Evolutionary conservation across 352 stramenopile species (phyloP).

Genomic region (Globisporangium recalcitrans): DNA sequence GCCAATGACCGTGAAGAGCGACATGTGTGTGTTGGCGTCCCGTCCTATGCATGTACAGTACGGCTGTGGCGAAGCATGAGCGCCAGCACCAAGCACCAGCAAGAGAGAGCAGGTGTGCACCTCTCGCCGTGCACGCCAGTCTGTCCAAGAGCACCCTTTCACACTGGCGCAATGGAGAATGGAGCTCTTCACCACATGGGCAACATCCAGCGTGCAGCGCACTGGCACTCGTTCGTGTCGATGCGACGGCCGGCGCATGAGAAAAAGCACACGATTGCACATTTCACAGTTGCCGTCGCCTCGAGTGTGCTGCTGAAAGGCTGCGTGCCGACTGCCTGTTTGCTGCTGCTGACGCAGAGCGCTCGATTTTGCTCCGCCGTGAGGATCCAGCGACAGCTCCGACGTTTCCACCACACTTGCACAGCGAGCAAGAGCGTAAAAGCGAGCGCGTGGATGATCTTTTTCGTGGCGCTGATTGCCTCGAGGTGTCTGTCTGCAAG

Average conservation of each 20-base stretch:
- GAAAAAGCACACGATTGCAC: slow-evolving; percentile 1
- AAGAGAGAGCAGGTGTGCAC: background rate
- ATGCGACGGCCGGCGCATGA: background rate
- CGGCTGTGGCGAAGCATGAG: background rate
- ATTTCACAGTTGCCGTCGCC: background rate
- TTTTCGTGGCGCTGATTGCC: background rate
- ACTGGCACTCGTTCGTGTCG: background rate
- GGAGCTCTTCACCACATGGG: no score
- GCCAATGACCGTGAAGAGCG: no score
- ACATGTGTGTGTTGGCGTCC: background rate
- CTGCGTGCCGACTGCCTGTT: no score
- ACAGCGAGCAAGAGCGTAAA: background rate
- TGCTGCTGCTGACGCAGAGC: background rate
- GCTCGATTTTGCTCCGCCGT: background rate
- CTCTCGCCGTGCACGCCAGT: no score
- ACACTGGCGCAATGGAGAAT: no score
- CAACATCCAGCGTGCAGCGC: no score
- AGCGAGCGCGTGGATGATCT: background rate
- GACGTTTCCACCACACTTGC: background rate
- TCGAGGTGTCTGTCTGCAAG: background rate
- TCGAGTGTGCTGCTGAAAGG: background rate
- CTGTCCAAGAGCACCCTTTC: no score
- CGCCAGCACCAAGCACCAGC: background rate
- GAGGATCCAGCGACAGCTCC: background rate
- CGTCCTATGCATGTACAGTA: background rate